Conservation (phyloP, 2,329 filamentous ascomycete species). For the Geosmithia putterillii region DNA sequence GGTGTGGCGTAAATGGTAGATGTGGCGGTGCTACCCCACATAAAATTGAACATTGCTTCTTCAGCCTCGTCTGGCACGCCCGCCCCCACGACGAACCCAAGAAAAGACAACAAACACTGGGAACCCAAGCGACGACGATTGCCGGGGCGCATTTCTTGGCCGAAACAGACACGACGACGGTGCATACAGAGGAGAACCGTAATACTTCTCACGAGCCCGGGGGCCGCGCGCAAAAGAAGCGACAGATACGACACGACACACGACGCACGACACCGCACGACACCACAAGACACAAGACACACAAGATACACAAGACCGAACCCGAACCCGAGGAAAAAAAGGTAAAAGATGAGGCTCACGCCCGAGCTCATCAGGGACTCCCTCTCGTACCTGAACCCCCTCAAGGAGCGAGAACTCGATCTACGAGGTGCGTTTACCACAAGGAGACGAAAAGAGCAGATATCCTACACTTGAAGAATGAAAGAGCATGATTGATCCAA, state of each 20-base stretch:
- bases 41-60: not conserved
- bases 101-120: not conserved
- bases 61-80: not conserved
- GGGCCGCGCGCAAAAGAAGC: too few species aligned
- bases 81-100: not conserved
- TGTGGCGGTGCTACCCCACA: not conserved
- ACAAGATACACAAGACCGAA: too few species aligned
- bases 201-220: too few species aligned
- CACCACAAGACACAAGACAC: not conserved
- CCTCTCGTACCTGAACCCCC: constrained; percentile 94
- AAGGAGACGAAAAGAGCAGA: constrained; percentile 70
- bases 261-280: not conserved
- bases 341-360: constrained; percentile 73
- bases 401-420: constrained; percentile 98
- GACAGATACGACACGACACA: too few species aligned
- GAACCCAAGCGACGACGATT: too few species aligned
- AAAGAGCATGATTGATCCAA: constrained; percentile 72
- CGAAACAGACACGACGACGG: too few species aligned
- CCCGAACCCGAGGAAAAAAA: constrained; percentile 6
- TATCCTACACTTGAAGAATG: constrained; percentile 58
- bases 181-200: too few species aligned
- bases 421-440: constrained; percentile 77
- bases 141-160: too few species aligned
- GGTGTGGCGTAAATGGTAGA: not conserved
- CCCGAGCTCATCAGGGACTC: constrained; percentile 89